Percentiles rank a stretch among this genome's conserved stretches.
Evolutionary conservation across 2,329 filamentous ascomycete genomes (phyloP).

Genomic region (Ascochyta rabiei): DNA sequence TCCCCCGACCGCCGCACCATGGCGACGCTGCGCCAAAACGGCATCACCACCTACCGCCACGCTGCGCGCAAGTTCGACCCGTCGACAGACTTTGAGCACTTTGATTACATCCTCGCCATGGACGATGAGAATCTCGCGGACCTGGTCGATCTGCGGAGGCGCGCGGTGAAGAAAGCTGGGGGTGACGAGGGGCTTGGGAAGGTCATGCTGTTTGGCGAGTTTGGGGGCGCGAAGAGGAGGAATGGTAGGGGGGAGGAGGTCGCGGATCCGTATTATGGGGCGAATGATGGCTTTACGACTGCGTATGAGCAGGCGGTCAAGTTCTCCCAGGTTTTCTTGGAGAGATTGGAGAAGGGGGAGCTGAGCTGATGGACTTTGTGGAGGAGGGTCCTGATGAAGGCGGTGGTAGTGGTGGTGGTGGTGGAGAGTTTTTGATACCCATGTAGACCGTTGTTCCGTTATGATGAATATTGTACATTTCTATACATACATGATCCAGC

Average conservation of each 20-base stretch:
- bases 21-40: conserved; percentile 73
- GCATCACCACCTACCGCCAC: conserved; percentile 79
- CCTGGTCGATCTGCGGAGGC: conserved; percentile 64
- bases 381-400: no score
- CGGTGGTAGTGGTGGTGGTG: no score
- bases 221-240: conserved; percentile 60
- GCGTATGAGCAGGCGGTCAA: conserved; percentile 84
- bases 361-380: conserved; percentile 22
- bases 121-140: conserved; percentile 80
- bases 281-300: conserved; percentile 75
- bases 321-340: conserved; percentile 78
- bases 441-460: conserved; percentile 1
- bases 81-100: conserved; percentile 76
- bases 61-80: conserved; percentile 73
- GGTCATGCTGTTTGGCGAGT: conserved; percentile 86
- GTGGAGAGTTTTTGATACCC: conserved; percentile 29
- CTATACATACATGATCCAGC: conserved; percentile 1
- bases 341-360: conserved; percentile 57
- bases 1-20: conserved; percentile 83
- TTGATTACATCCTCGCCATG: conserved; percentile 97
- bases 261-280: conserved; percentile 92
- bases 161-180: conserved; percentile 54
- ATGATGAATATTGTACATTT: not conserved
- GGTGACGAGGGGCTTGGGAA: conserved; percentile 51
- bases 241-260: conserved; percentile 69